Evolutionary conservation across 768 basidiomycete species (phyloP), one percentile per base, ranked within the genome.

Genomic region (Kwoniella dendrophila): DNA sequence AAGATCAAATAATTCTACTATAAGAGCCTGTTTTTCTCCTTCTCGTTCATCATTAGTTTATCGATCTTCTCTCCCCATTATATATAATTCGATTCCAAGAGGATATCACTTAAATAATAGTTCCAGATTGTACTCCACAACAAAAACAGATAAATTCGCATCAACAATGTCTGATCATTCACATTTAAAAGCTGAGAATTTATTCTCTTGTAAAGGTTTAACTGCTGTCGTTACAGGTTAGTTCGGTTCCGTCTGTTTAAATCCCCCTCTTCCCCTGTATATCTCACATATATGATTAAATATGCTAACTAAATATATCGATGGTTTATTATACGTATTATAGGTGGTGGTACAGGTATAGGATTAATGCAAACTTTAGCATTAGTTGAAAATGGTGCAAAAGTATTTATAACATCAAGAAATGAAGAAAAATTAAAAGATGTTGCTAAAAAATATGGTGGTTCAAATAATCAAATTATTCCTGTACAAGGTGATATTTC

Each of bases 301-400:
- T n/a, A 18, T 45, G 7, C 24, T 45, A 45, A 7, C 18, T n/a
- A n/a, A 45, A 45, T 27, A 8, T 20, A 44, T 44, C 43, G 8
- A 20, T 11, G 10, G 6, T 22, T 44, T 44, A 7, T 36, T 36
- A 8, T 36, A 29, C 32, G 30, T 22, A n/a, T n/a, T n/a, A 3
- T 55, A 63, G 61, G 64, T 20, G 64, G 62, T 26, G 66, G 53
- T 32, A 59, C 64, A 41, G 72, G 72, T 53, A 71, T 74, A 50
- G 72, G 72, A 20, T 57, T 74, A 14, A 74, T 74, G 72, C 63
- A 66, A 26, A 70, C 72, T 18, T 59, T 71, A 47, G 67, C 66
- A 0, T 40, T 74, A 29, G 65, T 69, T 43, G 65, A 71, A 44
- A 74, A 71, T 44, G 72, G 72, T 3, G 66, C 68, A 24, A 69